phyloP scores from a whole-genome alignment of 257 asterid genomes.

The Misopates orontium region DNA sequence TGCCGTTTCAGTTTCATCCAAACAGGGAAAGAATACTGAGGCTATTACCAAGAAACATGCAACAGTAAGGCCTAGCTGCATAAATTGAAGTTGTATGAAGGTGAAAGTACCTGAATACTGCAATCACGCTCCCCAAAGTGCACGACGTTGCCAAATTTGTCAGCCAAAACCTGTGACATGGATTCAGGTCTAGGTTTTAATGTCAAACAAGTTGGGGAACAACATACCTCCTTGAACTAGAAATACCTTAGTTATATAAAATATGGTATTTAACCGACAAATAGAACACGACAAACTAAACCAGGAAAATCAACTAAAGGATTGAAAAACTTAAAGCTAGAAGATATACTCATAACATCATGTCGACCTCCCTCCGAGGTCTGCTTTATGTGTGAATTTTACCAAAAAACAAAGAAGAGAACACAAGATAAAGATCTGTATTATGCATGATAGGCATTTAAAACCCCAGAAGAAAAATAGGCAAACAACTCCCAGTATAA shows the following conservation, averaged over 20 bases:
- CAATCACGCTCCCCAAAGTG: conserved; percentile 99
- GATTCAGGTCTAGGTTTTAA: conserved; percentile 8
- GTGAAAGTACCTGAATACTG: conserved; percentile 79
- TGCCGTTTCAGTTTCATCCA: neutral
- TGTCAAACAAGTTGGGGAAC: conserved; percentile 14
- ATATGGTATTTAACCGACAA: conserved; percentile 1
- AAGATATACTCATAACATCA: too few relatives aligned
- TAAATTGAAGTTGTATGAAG: neutral
- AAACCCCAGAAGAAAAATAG: too few relatives aligned
- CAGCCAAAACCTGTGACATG: conserved; percentile 80
- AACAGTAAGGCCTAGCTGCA: conserved; percentile 24
- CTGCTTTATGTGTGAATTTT: too few relatives aligned
- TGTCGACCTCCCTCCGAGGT: too few relatives aligned
- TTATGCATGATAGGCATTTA: too few relatives aligned
- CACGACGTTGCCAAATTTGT: conserved; percentile 82
- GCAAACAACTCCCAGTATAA: too few relatives aligned
- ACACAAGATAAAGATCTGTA: too few relatives aligned
- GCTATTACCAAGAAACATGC: conserved; percentile 1
- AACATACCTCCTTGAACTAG: conserved; percentile 9
- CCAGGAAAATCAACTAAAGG: conserved; percentile 18
- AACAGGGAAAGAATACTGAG: neutral
- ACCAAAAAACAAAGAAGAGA: too few relatives aligned
- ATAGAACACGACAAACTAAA: neutral
- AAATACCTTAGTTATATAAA: conserved; percentile 12
- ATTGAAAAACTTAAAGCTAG: neutral